Evolutionary conservation across 2,329 filamentous ascomycete genomes (phyloP), one percentile per base, ranked within the genome.

Genomic region (Alternaria gansuensis): DNA sequence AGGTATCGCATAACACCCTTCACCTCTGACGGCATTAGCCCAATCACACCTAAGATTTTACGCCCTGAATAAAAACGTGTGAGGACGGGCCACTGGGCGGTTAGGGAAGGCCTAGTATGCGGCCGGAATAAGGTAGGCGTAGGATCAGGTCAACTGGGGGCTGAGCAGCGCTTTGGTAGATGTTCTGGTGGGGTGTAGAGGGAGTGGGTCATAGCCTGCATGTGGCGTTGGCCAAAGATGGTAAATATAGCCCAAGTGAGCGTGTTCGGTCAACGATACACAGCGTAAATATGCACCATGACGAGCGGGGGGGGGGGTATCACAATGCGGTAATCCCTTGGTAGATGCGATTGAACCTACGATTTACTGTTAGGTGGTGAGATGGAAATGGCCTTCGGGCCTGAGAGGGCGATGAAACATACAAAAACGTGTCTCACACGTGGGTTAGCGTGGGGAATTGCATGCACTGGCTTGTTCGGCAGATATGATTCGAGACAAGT

Each of bases 241-340:
- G 52, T 59, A 64, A 67, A 71, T 64, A 66, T 64, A 70, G 62
- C 54, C 49, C 51, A 49, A 61, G 51, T 48, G 59, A 52, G 46
- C 48, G 53, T 50, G 49, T 56, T 62, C 54, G 60, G 62, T 54
- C 41, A 57, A 46, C 51, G 59, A 67, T 56, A 56, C 29, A 43
- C 50, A 54, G 43, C 43, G 41, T 45, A 54, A 54, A 31, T 43
- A 40, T 59, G 44, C 48, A 51, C 37, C 41, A 67, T 63, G 62
- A 66, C 57, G 57, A 62, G 36, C 50, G 44, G 41, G n/a, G n/a
- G n/a, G n/a, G n/a, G n/a, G n/a, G 58, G 49, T 57, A 57, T 51
- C 57, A 50, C n/a, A 24, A 52, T 58, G 41, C 37, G 39, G 51
- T 59, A 55, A 59, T 59, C 50, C 59, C 59, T 65, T 55, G 52